Evolutionary conservation across 805 yeast species (phyloP).

Genomic region (Candida adriatica): DNA sequence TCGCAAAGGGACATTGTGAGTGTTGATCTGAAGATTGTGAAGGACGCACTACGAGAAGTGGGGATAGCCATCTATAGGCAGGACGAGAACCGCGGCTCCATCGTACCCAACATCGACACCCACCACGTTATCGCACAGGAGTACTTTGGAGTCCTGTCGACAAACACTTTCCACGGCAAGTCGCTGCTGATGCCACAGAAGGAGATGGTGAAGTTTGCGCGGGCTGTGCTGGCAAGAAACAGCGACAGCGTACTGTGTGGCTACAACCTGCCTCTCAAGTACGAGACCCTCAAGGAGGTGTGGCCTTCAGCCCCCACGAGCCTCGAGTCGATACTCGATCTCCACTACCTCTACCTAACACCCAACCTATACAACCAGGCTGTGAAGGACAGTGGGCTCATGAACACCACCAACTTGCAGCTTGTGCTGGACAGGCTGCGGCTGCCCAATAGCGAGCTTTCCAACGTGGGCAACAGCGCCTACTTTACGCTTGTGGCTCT

Average conservation of each 20-base stretch:
- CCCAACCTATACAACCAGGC: slow-evolving; percentile 9
- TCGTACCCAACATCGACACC: slow-evolving; percentile 10
- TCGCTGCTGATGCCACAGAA: slow-evolving; percentile 9
- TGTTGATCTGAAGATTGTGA: slow-evolving; percentile 8
- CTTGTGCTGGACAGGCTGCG: slow-evolving; percentile 11
- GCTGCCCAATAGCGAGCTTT: slow-evolving; percentile 11
- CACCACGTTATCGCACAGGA: slow-evolving; percentile 16
- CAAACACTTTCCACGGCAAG: slow-evolving; percentile 16
- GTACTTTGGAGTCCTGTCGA: slow-evolving; percentile 16
- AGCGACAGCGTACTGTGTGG: slow-evolving; percentile 7
- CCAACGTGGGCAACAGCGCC: slow-evolving; percentile 16
- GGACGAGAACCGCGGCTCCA: slow-evolving; percentile 10
- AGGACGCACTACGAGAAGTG: slow-evolving; percentile 12
- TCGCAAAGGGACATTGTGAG: slow-evolving; percentile 5
- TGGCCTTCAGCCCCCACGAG: slow-evolving; percentile 3
- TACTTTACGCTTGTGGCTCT: slow-evolving; percentile 11
- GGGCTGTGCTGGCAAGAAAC: slow-evolving; percentile 2
- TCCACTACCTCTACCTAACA: slow-evolving; percentile 10
- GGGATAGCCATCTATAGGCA: slow-evolving; percentile 17
- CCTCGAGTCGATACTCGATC: slow-evolving; percentile 5
- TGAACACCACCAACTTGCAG: slow-evolving; percentile 7
- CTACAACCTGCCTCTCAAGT: slow-evolving; percentile 3
- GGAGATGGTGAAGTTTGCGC: slow-evolving; percentile 9
- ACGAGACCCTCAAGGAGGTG: slow-evolving; percentile 2
- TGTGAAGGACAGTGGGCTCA: slow-evolving; percentile 1